Conservation (phyloP, 345 rosid genomes). For the Orychophragmus violaceus region DNA sequence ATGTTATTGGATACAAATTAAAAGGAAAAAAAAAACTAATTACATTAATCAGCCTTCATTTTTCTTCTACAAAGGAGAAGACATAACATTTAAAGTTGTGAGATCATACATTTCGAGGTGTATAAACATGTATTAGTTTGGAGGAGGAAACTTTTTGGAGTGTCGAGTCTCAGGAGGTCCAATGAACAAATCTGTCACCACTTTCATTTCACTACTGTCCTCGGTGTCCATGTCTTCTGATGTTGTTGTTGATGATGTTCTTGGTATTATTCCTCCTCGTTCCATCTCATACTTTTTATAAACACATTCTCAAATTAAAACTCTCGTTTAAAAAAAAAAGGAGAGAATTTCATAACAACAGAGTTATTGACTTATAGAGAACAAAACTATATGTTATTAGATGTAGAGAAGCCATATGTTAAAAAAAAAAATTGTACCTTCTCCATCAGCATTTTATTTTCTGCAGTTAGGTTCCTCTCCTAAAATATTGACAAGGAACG, state of each 20-base stretch:
- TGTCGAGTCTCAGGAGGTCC: constrained; percentile 54
- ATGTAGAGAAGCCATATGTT: neutral
- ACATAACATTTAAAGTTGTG: neutral
- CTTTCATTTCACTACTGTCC: constrained; percentile 39
- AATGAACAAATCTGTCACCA: constrained; percentile 70
- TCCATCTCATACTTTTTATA: constrained; percentile 38
- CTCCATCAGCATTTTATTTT: constrained; percentile 42
- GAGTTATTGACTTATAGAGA: neutral
- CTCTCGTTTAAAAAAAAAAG: neutral
- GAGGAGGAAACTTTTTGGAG: constrained; percentile 23
- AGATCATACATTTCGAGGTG: neutral
- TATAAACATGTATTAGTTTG: constrained; percentile 15
- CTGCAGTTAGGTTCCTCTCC: constrained; percentile 53
- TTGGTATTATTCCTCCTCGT: constrained; percentile 3
- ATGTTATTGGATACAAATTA: neutral
- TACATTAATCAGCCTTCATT: neutral
- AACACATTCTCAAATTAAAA: constrained; percentile 16
- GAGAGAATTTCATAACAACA: neutral
- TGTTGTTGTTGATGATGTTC: constrained; percentile 3
- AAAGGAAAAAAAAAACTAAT: neutral
- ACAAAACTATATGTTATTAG: neutral
- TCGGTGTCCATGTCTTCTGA: constrained; percentile 16
- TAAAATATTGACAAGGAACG: constrained; percentile 15
- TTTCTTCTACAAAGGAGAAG: neutral
- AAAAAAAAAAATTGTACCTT: constrained; percentile 33